Evolutionary conservation across 345 rosid species (phyloP), one percentile per base, ranked within the genome.

Genomic region (Geranium brycei): DNA sequence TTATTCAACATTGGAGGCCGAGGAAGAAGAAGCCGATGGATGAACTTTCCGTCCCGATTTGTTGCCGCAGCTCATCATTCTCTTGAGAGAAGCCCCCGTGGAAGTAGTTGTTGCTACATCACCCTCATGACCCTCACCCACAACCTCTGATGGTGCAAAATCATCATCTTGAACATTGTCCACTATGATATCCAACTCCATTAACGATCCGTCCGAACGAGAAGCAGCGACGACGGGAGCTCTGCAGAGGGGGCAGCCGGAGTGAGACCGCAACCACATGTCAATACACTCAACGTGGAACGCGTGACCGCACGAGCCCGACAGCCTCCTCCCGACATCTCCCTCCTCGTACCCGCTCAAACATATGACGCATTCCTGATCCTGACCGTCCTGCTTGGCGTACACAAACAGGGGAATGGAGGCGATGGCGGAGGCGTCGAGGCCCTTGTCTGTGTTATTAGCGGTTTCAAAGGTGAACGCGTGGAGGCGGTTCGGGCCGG

Each of bases 271-370:
- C 64, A 91, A 64, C 97, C 97, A 91, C 85, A 77, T 88, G 30
- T 88, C 96, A 55, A 91, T 83, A 61, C 96, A 91, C 66, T 85
- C 88, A 15, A 85, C 81, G 41, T 88, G 97, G 66, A 91, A 91
- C 32, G 70, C 69, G 66, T 91, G 97, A 17, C 86, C 86, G 32
- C 97, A 91, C 1, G 28, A 23, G 28, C 64, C 81, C 17, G 73
- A 77, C 60, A 91, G 51, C n/a, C 72, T 78, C 73, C 90, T 76
- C 15, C 96, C 88, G 5, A 72, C 68, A 7, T 88, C 97, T 47
- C 76, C 72, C 1, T 73, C 91, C 74, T 83, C 89, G 59, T 86
- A 88, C 17, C 63, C 64, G 38, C 82, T 80, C 11, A 91, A 71
- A 81, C 97, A 86, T 58, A 91, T 79, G 18, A 81, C 90, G 64